Percentiles rank a stretch among this genome's conserved stretches.
Conservation (phyloP, 2,329 filamentous ascomycete genomes). For the Coniochaeta sp. region DNA sequence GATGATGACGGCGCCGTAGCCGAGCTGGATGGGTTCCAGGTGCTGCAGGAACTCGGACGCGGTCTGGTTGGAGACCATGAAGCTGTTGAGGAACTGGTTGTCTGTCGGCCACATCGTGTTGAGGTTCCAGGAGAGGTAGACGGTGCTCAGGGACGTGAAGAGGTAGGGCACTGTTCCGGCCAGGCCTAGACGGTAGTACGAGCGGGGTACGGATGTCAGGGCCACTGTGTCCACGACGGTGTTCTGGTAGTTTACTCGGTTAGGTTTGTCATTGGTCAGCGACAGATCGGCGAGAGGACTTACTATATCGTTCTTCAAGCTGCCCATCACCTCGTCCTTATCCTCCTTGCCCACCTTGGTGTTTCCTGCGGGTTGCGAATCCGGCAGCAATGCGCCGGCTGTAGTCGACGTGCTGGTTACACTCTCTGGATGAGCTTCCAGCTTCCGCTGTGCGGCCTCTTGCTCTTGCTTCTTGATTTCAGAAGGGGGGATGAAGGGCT, state of each 20-base stretch:
- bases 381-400: slow-evolving; percentile 36
- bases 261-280: background rate
- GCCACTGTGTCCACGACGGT: slow-evolving; percentile 64
- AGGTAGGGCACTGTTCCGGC: slow-evolving; percentile 81
- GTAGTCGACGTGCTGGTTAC: slow-evolving; percentile 52
- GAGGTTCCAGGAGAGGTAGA: slow-evolving; percentile 77
- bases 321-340: slow-evolving; percentile 21
- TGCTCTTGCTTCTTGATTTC: slow-evolving; percentile 48
- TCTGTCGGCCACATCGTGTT: slow-evolving; percentile 54
- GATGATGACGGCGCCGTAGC: slow-evolving; percentile 86
- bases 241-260: slow-evolving; percentile 30
- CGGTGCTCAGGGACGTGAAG: slow-evolving; percentile 72
- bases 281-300: slow-evolving; percentile 5
- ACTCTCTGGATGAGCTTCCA: slow-evolving; percentile 50
- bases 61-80: slow-evolving; percentile 60
- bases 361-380: slow-evolving; percentile 31
- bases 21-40: slow-evolving; percentile 81
- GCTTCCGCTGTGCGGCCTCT: slow-evolving; percentile 41
- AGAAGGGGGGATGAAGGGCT: slow-evolving; percentile 19
- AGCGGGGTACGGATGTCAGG: slow-evolving; percentile 55
- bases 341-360: slow-evolving; percentile 4
- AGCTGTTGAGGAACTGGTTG: slow-evolving; percentile 57
- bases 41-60: slow-evolving; percentile 65
- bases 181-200: slow-evolving; percentile 61
- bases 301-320: slow-evolving; percentile 48